Base-by-base conservation (phyloP, 306 rosid species). In the Echinosophora koreensis region DNA sequence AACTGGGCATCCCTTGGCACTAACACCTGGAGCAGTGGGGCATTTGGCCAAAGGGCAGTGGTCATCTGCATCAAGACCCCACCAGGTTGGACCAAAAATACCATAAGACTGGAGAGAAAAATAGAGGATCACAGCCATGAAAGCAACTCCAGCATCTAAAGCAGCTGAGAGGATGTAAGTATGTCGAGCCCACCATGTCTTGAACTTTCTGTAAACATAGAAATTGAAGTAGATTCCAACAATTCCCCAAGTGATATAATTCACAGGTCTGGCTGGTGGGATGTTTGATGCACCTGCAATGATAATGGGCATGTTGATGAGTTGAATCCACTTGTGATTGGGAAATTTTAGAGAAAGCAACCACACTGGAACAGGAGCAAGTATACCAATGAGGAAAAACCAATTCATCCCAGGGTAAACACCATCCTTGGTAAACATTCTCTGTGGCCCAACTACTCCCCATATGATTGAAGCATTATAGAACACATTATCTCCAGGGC, bases 381-480 rank as follows among this genome's bases (percentile, higher is more conserved):
- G 18, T 2, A 78, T 4, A 3, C 93, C 90, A 3, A 90, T 8
- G 44, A 91, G 86, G 87, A 90, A 92, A 81, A 92, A 84, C 87
- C 86, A 85, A 51, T 89, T 90, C 87, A 91, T 34, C 62, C 22
- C 46, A 2, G 88, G 81, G 77, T 91, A 87, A 16, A 69, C 1
- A 0, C 93, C 95, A 0, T 73, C 71, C 3, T 10, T 74, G 2
- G 81, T 64, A 73, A 92, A 87, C 90, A 90, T 87, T 69, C 89
- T 82, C 4, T 54, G 39, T 1, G 95, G 95, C 5, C 97, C 93
- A 4, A 90, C 77, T 0, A 89, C 78, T 5, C 97, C 94, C 94
- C 97, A 92, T 32, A 89, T 89, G 28, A 92, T 83, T 2, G 97
- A 92, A 32, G 97, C 97, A 35, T 86, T 84, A 81, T 85, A 92